Base-by-base conservation (phyloP, 371 early-diverging fungal genomes). In the Lichtheimia hyalospora region DNA sequence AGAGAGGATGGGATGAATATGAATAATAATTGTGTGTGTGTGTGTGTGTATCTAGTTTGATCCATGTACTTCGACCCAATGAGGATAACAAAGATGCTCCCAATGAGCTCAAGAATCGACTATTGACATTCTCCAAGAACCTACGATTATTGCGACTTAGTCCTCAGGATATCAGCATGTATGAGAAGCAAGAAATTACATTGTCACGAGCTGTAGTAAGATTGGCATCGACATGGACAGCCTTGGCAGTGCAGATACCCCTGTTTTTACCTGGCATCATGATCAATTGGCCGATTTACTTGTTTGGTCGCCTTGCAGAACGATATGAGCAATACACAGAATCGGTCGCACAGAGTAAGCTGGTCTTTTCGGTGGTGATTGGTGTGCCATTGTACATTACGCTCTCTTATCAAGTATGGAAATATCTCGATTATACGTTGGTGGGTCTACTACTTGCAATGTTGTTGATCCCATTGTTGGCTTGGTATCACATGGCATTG, bases 201-300 rank as follows among this genome's bases (percentile, higher is more conserved):
- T 52, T 69, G 14, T 53, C 62, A 5, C 56, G 69, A 27, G 81
- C 79, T 3, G 42, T 69, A 0, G 44, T 79, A 18, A 57, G 76
- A 23, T 56, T 82, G 7, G 24, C 74, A 25, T 70, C 73, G 4
- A 71, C 72, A 10, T 70, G 75, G 61, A 63, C 66, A 2, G 62
- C 68, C 7, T 65, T 82, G 13, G 28, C 71, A 1, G 46, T 77
- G 46, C 81, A 82, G 53, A 66, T 85, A 40, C 85, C 85, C 49
- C 58, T 85, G 24, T 82, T 81, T 58, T 62, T 85, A 58, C 85
- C 85, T 8, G 82, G 80, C 51, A 66, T 83, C 15, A 63, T 78
- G 43, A 74, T 85, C 61, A 82, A 83, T 52, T 76, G 70, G 13
- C 85, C 85, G 0, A 71, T 85, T 3, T 85, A 81, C 51, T 44